Percentiles rank a stretch among this genome's conserved stretches.
Evolutionary conservation across 2,329 filamentous ascomycete genomes (phyloP).

Genomic region (Tolypocladium amazonense): DNA sequence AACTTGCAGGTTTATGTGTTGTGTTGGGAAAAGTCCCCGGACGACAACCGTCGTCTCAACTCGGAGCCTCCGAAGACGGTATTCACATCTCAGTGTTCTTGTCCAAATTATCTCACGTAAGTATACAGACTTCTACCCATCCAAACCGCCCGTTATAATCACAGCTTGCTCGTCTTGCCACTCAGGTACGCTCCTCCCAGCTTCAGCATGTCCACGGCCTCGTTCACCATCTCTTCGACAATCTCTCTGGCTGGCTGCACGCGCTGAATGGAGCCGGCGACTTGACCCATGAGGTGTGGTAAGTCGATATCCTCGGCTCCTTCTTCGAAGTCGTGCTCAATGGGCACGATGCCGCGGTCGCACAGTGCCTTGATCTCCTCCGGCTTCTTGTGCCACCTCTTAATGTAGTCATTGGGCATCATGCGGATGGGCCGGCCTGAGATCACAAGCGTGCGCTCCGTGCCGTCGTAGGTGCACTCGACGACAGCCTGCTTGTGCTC

Average conservation of each 20-base stretch:
- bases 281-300: conserved; percentile 90
- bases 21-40: background rate
- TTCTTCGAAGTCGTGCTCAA: conserved; percentile 74
- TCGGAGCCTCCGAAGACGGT: background rate
- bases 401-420: conserved; percentile 74
- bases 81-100: background rate
- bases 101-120: background rate
- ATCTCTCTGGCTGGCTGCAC: conserved; percentile 77
- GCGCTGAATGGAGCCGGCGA: conserved; percentile 65
- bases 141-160: conserved; percentile 9
- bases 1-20: background rate
- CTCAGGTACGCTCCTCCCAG: conserved; percentile 49
- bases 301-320: conserved; percentile 66
- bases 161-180: conserved; percentile 29
- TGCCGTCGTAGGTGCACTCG: conserved; percentile 67
- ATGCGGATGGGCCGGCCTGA: conserved; percentile 73
- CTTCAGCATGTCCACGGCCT: conserved; percentile 60
- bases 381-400: conserved; percentile 67
- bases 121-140: background rate
- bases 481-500: conserved; percentile 81
- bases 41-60: background rate
- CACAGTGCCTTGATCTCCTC: conserved; percentile 67
- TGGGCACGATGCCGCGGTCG: conserved; percentile 65
- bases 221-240: conserved; percentile 79
- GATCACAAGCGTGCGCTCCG: conserved; percentile 71